Evolutionary conservation across 768 basidiomycete species (phyloP), one percentile per base, ranked within the genome.

Genomic region (Russula virescens): DNA sequence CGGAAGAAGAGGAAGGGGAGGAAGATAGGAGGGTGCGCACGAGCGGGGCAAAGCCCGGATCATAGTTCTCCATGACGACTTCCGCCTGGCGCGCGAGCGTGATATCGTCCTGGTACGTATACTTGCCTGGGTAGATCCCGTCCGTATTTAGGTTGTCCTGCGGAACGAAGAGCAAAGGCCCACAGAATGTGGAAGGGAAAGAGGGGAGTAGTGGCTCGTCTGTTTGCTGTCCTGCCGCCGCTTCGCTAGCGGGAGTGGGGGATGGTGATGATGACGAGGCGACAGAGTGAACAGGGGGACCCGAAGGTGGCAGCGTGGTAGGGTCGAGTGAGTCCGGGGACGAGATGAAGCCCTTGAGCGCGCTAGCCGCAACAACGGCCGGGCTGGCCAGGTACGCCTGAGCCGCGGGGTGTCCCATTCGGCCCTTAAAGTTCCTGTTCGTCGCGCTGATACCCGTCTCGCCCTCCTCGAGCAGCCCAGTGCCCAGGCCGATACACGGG

Each of bases 31-130:
- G 74, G 13, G 80, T 75, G 3, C 83, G 81, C 42, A 91, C 87
- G 57, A 84, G 82, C 1, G 77, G 56, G 14, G 96, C 90, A 73
- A 98, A 98, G 0, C 80, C 75, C 0, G 92, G 87, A 70, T 99
- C 96, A 74, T 99, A 98, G 78, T 98, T 99, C 77, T 99, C 96
- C 95, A 98, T 98, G 45, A 98, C 96, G 23, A 98, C 89, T 69
- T 97, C 85, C 2, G 94, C 95, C 73, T 98, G 97, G 31, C 87
- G 84, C 64, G 87, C 88, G 40, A 94, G 92, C 2, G 96, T 98
- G 73, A 99, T 97, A 70, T 98, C 97, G 73, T 99, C 97, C 75
- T 97, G 94, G 75, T 99, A 99, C 7, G 96, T 99, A 75, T 97
- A 98, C 75, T 97, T 98, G 21, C 96, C 96, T 0, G 97, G 97